phyloP scores from a whole-genome alignment of 441 rosid species.

The Populus hybrid region DNA sequence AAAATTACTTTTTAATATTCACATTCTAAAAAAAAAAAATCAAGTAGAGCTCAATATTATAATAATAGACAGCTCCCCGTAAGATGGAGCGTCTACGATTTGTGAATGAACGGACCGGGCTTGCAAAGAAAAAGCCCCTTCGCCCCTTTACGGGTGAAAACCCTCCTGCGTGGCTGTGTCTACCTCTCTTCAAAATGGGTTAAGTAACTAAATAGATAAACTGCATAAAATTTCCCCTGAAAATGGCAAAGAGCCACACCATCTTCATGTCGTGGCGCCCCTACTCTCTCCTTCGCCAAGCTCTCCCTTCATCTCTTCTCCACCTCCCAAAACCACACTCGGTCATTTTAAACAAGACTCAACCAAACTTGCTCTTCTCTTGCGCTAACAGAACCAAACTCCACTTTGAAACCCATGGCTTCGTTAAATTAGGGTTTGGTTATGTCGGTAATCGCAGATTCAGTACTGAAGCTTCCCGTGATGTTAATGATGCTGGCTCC shows the following conservation, averaged over 20 bases:
- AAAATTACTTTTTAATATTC: too few relatives aligned
- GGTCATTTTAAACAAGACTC: conserved; percentile 1
- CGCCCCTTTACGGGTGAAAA: too few relatives aligned
- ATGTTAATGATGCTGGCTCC: conserved; percentile 77
- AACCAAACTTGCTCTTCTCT: conserved; percentile 21
- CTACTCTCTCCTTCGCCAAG: conserved; percentile 26
- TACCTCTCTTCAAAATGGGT: too few relatives aligned
- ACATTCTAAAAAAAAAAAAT: too few relatives aligned
- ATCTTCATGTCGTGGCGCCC: conserved; percentile 43
- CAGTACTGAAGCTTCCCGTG: conserved; percentile 43
- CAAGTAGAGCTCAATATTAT: too few relatives aligned
- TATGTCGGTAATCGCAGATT: conserved; percentile 30
- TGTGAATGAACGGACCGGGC: too few relatives aligned
- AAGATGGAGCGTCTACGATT: too few relatives aligned
- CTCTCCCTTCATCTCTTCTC: conserved; percentile 17
- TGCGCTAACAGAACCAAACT: conserved; percentile 15
- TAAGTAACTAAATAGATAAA: too few relatives aligned
- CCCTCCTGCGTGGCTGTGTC: too few relatives aligned
- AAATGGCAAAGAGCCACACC: conserved; percentile 36
- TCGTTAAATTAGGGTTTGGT: conserved; percentile 24
- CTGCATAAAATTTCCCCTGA: not conserved
- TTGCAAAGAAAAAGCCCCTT: too few relatives aligned
- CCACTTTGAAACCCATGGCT: conserved; percentile 16
- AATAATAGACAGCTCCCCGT: too few relatives aligned
- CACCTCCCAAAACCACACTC: conserved; percentile 25